Evolutionary conservation across 371 early-diverging fungal species (phyloP), one percentile per base, ranked within the genome.

Genomic region (Mucor ambiguus): DNA sequence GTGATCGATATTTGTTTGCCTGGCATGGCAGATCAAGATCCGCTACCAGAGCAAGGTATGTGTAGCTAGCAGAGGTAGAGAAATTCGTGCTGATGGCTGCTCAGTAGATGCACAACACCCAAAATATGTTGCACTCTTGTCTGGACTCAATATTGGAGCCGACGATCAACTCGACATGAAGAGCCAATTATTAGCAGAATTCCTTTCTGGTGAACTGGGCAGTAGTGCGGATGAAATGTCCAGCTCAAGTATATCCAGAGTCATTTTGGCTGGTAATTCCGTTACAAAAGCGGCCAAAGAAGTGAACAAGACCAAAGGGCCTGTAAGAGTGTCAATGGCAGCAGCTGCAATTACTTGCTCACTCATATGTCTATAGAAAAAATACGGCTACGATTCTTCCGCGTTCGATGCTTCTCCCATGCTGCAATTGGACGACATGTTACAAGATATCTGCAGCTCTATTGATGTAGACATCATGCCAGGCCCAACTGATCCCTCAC

Each of bases 381-480:
- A 81, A 70, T 87, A 84, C 64, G 86, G 86, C 16, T 83, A 85
- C 58, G 85, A 86, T 48, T 63, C 77, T 10, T 74, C 83, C 0
- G 63, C 62, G 4, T 87, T 82, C 61, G 72, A 84, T 61, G 76
- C 79, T 3, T 72, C 75, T 22, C 82, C 86, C 4, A 63, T 81
- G 38, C 38, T 52, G 14, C 79, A 84, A 24, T 68, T 92, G 41
- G 92, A 92, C 54, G 73, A 72, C 3, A 72, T 84, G 22, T 68
- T 93, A 22, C 83, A 86, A 28, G 88, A 90, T 3, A 66, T 92
- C 14, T 86, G 88, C 22, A 77, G 82, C 14, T 74, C 81, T 29
- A 70, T 95, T 14, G 79, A 84, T 16, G 83, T 96, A 2, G 90
- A 92, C 63, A 61, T 97, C n/a, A 89, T 97, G 90, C 90, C 98